Conservation (phyloP, 352 stramenopile genomes). For the Phytophthora sansomeana region DNA sequence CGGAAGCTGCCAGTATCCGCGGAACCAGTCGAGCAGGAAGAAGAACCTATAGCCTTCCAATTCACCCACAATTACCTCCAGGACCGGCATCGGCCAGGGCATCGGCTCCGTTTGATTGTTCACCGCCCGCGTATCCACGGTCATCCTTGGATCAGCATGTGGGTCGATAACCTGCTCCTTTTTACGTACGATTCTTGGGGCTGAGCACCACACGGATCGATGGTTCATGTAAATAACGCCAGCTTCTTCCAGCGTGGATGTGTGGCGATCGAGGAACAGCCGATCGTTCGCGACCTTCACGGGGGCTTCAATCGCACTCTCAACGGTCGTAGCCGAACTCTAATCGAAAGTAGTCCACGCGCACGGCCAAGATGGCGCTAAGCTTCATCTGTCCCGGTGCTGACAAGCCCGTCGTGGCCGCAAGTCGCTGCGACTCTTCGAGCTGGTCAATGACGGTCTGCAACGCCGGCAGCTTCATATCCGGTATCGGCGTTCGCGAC, state of each 20-base stretch:
- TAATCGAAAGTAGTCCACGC: slow-evolving; percentile 4
- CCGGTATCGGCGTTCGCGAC: no score
- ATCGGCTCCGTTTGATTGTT: no score
- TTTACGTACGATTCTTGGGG: slow-evolving; percentile 14
- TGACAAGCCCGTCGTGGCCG: neutral
- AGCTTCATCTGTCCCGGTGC: slow-evolving; percentile 1
- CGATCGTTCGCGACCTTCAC: no score
- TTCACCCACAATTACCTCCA: neutral
- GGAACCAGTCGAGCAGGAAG: no score
- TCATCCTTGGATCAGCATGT: no score
- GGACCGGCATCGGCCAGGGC: no score
- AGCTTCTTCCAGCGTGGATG: neutral
- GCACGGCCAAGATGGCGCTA: neutral
- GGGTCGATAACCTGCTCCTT: slow-evolving; percentile 11
- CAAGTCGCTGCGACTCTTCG: neutral
- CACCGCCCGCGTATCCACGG: no score
- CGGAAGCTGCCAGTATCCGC: no score
- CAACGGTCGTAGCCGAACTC: slow-evolving; percentile 19
- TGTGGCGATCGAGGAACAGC: slow-evolving; percentile 14
- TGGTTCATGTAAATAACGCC: slow-evolving; percentile 15
- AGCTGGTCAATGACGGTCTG: neutral
- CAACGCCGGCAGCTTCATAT: no score
- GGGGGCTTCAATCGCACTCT: slow-evolving; percentile 14
- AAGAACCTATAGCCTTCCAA: no score
- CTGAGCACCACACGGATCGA: slow-evolving; percentile 13